A percentile compares a stretch with the other conserved stretches of the same genome.
Conservation (phyloP, 306 rosid species). For the Fragaria iinumae region DNA sequence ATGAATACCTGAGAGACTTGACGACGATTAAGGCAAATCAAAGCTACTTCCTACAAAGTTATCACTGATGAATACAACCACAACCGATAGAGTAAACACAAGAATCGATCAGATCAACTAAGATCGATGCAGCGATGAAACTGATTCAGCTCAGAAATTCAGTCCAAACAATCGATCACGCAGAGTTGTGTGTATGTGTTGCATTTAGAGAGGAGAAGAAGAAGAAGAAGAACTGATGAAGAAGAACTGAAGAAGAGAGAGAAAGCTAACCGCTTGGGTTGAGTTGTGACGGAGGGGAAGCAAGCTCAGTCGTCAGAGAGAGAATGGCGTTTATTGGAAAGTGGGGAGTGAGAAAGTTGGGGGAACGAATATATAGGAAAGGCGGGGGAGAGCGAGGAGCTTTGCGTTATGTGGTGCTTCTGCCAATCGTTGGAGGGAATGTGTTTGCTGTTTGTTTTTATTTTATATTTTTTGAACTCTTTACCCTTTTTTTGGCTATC, state of each 20-base stretch:
- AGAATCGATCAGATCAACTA: background rate
- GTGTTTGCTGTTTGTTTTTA: slow-evolving; percentile 31
- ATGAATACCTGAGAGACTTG: background rate
- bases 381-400: slow-evolving; percentile 37
- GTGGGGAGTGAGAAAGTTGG: background rate
- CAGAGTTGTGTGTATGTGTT: background rate
- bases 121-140: background rate
- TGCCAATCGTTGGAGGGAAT: slow-evolving; percentile 89
- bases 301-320: background rate
- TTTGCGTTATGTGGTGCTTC: slow-evolving; percentile 2
- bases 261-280: slow-evolving; percentile 12
- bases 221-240: background rate
- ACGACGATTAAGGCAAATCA: background rate
- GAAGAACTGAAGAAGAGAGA: background rate
- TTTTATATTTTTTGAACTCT: background rate
- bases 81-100: background rate
- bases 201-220: background rate
- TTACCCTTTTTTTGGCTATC: background rate
- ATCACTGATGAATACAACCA: background rate
- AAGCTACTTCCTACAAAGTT: background rate
- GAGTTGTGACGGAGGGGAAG: background rate
- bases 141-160: background rate
- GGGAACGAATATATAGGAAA: slow-evolving; percentile 19
- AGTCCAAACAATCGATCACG: background rate
- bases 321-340: background rate